These are phyloP conservation scores for Chrysoporthe austroafricana DNA, from an alignment of 2,329 filamentous ascomycete genomes.

Conservation along the genomic window DNA sequence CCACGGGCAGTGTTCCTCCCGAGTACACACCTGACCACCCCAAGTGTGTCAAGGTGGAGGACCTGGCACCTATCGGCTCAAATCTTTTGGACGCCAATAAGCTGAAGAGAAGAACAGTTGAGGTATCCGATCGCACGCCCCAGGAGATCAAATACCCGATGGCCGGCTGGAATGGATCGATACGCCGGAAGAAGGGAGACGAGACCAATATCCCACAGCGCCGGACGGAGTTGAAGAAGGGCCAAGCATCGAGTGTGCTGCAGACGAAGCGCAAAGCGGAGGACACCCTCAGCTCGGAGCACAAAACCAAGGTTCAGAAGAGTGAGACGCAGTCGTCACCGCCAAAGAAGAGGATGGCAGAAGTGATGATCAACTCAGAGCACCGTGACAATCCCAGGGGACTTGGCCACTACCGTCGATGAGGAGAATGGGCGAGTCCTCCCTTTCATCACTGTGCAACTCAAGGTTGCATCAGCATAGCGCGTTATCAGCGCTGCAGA, in stretches of 20 bases:
- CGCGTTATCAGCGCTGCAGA: no score
- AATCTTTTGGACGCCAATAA: no score
- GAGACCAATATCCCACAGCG: not conserved
- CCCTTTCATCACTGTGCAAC: no score
- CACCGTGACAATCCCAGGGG: not conserved
- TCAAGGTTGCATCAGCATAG: no score
- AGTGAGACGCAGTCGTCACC: not conserved
- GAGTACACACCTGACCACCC: slow-evolving; percentile 1
- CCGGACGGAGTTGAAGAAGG: not conserved
- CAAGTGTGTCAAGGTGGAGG: not conserved
- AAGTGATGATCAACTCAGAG: not conserved
- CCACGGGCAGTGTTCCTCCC: not conserved
- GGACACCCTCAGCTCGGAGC: not conserved
- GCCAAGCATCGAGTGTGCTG: not conserved
- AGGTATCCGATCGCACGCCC: no score
- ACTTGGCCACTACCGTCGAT: no score
- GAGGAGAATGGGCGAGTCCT: no score
- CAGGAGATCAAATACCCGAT: no score
- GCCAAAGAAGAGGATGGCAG: not conserved
- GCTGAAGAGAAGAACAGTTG: not conserved
- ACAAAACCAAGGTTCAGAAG: not conserved
- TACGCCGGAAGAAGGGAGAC: not conserved
- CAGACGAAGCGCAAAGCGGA: not conserved
- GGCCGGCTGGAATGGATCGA: not conserved
- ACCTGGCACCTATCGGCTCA: not conserved